Evolutionary conservation across 148 eudicot genomes (phyloP), one percentile per base, ranked within the genome.

Genomic region (Rhododendron simsii): DNA sequence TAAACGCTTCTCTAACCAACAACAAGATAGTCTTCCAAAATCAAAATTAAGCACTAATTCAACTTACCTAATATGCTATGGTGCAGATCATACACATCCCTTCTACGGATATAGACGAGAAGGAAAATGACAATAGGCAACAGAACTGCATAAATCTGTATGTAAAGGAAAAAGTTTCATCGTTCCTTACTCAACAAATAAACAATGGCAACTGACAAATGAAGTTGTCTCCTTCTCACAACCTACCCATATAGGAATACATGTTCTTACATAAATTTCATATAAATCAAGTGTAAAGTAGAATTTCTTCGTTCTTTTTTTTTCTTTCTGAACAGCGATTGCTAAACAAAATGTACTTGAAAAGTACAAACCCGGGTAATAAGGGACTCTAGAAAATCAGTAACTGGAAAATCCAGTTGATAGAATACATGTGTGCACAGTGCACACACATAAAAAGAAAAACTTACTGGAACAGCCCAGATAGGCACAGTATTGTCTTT

Each of bases 11-110:
- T 6, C 28, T 50, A 48, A 26, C 16, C 16, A 80, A 48, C 51
- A 79, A 47, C 7, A 78, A 44, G 78, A 21, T 3, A 81, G 47
- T 11, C 33, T 48, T 48, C 26, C 53, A 44, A 53, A 51, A 16
- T 33, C 0, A 6, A 51, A 80, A 80, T 30, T 18, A 51, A 30
- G 33, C 55, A 57, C 39, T 16, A 11, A 35, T 11, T n/a, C n/a
- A 30, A 80, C 35, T 81, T 89, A 95, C 99, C 98, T 57, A 96
- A 87, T 35, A 92, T 63, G 26, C 91, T 91, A 48, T 96, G 94
- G 89, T 96, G 99, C 87, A 96, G 88, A 90, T 96, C 99, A 87
- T 93, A 94, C 14, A 93, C 96, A 84, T 96, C 92, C 81, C 88
- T 89, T 78, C 94, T 88, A 14, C 87, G 90, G 14, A 92, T 61